Evolutionary conservation across 202 grass and related monocot genomes (phyloP).

Genomic region (Dendrocalamus latiflorus): DNA sequence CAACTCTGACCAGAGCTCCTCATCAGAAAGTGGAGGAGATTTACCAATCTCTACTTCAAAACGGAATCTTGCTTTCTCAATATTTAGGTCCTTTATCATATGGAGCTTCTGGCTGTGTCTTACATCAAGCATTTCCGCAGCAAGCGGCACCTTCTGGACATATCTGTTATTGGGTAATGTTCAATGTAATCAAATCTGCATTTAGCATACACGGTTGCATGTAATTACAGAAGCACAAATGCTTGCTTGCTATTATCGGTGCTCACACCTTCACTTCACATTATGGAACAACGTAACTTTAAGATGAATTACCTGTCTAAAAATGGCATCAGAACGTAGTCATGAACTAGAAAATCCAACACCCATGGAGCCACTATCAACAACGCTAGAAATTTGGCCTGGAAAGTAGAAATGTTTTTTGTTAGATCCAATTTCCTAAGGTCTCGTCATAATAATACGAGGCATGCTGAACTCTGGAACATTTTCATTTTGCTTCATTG

Average conservation of each 20-base stretch:
- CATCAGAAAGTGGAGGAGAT: too few relatives aligned
- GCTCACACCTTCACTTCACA: too few relatives aligned
- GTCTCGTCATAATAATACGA: not conserved
- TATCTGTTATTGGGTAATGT: too few relatives aligned
- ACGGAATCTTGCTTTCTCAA: too few relatives aligned
- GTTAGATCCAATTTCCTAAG: conserved; percentile 4
- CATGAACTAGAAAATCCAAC: conserved; percentile 82
- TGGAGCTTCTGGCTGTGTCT: conserved; percentile 81
- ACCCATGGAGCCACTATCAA: conserved; percentile 68
- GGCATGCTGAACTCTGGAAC: not conserved
- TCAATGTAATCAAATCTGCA: conserved; percentile 34
- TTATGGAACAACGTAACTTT: not conserved
- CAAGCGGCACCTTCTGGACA: conserved; percentile 83
- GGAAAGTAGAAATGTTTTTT: conserved; percentile 19
- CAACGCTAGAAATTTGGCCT: conserved; percentile 90
- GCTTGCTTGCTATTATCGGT: not conserved
- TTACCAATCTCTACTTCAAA: too few relatives aligned
- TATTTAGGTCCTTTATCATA: conserved; percentile 83
- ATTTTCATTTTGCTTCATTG: not conserved
- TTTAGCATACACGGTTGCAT: conserved; percentile 14
- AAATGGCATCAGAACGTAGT: conserved; percentile 94
- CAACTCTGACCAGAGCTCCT: too few relatives aligned
- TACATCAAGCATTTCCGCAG: conserved; percentile 89
- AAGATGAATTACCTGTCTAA: conserved; percentile 75
- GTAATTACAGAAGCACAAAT: not conserved